phyloP scores from a whole-genome alignment of 306 rosid species.

The Castanea crenata region DNA sequence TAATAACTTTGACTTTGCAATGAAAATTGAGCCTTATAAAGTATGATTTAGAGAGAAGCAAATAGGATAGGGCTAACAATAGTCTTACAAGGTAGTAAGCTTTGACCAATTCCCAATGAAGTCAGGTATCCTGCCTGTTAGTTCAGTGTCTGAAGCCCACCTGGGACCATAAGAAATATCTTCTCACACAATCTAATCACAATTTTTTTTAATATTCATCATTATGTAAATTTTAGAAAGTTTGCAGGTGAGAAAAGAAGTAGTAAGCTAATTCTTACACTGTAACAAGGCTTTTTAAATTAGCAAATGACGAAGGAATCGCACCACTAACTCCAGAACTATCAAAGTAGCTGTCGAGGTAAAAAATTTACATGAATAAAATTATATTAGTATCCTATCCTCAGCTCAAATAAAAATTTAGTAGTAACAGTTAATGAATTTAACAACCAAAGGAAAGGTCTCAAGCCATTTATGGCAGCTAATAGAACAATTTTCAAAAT shows the following conservation, averaged over 20 bases:
- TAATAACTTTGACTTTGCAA: too few relatives aligned
- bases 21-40: background rate
- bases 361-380: background rate
- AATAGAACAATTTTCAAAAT: too few relatives aligned
- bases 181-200: background rate
- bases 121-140: slow-evolving; percentile 66
- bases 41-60: background rate
- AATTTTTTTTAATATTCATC: background rate
- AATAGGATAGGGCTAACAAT: background rate
- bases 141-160: slow-evolving; percentile 62
- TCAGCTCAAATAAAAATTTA: background rate
- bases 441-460: background rate
- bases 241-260: background rate
- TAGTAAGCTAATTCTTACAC: slow-evolving; percentile 49
- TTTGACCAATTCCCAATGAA: slow-evolving; percentile 72
- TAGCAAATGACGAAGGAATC: too few relatives aligned
- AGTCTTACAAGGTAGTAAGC: slow-evolving; percentile 61
- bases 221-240: background rate
- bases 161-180: slow-evolving; percentile 37
- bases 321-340: slow-evolving; percentile 79
- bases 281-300: background rate
- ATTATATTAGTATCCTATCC: background rate
- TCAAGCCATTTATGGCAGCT: background rate
- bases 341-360: slow-evolving; percentile 55
- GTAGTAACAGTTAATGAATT: background rate